phyloP scores from a whole-genome alignment of 106 monocot species.

The Allium sativum region DNA sequence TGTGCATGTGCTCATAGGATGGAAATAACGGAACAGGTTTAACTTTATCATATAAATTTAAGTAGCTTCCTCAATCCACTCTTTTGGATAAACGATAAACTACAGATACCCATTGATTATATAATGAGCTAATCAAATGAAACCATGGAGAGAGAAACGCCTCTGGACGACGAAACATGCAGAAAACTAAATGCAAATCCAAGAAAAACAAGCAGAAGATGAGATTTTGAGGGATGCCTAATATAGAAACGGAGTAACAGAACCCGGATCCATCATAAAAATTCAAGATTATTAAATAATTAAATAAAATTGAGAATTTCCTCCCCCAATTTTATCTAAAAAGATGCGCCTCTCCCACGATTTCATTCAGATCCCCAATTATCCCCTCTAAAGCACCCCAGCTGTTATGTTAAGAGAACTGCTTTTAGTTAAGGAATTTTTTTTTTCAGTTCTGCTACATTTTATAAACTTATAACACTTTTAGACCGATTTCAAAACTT shows the following conservation, averaged over 20 bases:
- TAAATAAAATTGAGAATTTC: background rate
- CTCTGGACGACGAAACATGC: background rate
- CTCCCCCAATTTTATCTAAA: background rate
- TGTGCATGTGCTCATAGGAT: background rate
- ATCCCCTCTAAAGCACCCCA: background rate
- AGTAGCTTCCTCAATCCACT: background rate
- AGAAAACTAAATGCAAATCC: background rate
- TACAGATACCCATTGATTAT: background rate
- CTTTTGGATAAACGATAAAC: background rate
- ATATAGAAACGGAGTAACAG: background rate
- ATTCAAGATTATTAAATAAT: background rate
- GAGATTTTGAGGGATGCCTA: background rate
- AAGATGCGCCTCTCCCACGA: background rate
- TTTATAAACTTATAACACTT: no score
- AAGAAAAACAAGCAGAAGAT: background rate
- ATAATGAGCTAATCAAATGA: background rate
- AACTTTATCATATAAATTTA: background rate
- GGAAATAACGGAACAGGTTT: background rate
- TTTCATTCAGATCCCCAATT: background rate
- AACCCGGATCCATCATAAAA: constrained; percentile 1
- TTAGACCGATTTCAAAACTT: no score
- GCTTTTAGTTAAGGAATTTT: no score
- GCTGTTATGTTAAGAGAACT: no score
- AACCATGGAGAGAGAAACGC: background rate
- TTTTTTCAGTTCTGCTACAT: no score